Percentiles rank a stretch among this genome's conserved stretches.
These are phyloP conservation scores for Dalbergia oliveri DNA, from an alignment of 306 rosid genomes.

Conservation along the genomic window DNA sequence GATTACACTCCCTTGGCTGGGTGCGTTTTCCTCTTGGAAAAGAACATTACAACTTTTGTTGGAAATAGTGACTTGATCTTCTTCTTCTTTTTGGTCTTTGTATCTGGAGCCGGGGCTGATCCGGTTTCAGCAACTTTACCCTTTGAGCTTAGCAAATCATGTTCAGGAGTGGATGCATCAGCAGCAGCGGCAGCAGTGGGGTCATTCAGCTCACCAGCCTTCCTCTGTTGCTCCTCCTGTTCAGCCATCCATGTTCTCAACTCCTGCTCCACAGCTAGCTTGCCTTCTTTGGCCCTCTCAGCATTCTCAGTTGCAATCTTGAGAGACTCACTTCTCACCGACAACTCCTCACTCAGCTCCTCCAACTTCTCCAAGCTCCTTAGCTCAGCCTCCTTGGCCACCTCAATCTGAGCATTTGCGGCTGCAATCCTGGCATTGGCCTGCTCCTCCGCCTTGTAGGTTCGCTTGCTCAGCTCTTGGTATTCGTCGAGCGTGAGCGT, in stretches of 20 bases:
- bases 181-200: neutral
- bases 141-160: conserved; percentile 51
- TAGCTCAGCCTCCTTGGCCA: conserved; percentile 76
- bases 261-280: conserved; percentile 80
- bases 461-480: conserved; percentile 75
- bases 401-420: conserved; percentile 68
- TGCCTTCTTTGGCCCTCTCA: conserved; percentile 79
- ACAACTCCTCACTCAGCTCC: conserved; percentile 70
- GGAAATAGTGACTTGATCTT: conserved; percentile 72
- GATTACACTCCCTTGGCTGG: conserved; percentile 53
- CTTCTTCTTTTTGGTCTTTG: conserved; percentile 75
- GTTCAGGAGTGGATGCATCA: conserved; percentile 27
- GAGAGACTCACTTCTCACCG: conserved; percentile 69
- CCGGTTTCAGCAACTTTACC: conserved; percentile 51
- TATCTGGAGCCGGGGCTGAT: conserved; percentile 42
- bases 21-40: conserved; percentile 74
- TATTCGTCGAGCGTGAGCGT: conserved; percentile 79
- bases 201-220: conserved; percentile 53
- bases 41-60: conserved; percentile 76
- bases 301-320: conserved; percentile 75
- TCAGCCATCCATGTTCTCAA: conserved; percentile 75
- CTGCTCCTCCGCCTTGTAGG: conserved; percentile 77
- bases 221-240: conserved; percentile 65
- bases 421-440: conserved; percentile 73
- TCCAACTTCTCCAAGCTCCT: conserved; percentile 79